phyloP scores from a whole-genome alignment of 257 asterid genomes.

The Salvia rosmarinus region DNA sequence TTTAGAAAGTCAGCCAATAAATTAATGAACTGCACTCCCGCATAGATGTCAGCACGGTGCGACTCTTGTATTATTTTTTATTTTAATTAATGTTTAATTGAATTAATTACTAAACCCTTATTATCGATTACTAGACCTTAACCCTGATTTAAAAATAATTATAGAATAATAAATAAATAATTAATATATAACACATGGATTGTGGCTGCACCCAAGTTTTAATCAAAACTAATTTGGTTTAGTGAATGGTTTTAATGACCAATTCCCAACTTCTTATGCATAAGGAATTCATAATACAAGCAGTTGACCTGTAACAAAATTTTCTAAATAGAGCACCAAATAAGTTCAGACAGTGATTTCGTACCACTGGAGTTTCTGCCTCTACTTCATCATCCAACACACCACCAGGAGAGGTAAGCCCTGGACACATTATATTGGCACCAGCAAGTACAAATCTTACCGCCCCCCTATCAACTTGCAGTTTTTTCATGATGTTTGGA shows the following conservation, averaged over 20 bases:
- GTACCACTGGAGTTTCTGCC: constrained; percentile 92
- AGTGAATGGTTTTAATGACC: neutral
- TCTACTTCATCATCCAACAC: constrained; percentile 84
- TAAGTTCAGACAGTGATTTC: constrained; percentile 29
- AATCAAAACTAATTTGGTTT: neutral
- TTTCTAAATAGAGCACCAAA: constrained; percentile 24
- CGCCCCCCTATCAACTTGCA: constrained; percentile 98
- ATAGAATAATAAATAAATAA: no score
- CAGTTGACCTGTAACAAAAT: constrained; percentile 11
- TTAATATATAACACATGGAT: no score
- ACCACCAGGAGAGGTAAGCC: constrained; percentile 99
- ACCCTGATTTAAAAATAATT: no score
- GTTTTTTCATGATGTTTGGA: constrained; percentile 92
- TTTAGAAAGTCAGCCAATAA: constrained; percentile 6
- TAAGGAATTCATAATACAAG: constrained; percentile 13
- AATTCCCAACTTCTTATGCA: neutral
- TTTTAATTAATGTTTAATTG: no score
- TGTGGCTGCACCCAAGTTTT: no score
- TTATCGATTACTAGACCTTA: no score
- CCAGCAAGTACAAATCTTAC: constrained; percentile 93
- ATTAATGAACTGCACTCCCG: no score
- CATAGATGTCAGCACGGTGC: no score
- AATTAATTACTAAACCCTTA: no score
- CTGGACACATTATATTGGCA: constrained; percentile 99
- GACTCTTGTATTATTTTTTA: no score